Evolutionary conservation across 2,329 filamentous ascomycete species (phyloP), one percentile per base, ranked within the genome.

Genomic region (Penicillium janthinellum): DNA sequence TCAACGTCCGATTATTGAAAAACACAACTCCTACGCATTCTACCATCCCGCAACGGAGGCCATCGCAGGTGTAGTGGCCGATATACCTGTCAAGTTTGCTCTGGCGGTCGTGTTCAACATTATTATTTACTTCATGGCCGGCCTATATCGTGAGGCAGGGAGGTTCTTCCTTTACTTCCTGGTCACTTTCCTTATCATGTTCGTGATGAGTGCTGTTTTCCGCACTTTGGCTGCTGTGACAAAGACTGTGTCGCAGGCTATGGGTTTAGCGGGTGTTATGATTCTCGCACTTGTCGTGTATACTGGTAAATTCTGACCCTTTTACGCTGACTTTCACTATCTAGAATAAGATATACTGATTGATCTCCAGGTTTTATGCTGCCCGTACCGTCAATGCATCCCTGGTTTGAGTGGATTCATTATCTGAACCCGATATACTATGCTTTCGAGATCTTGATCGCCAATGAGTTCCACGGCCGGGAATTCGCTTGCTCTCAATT

Each of bases 161-260:
- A 78, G 87, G 1, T 96, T 95, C 81, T 96, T 96, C 82, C 90
- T 93, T 80, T 96, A 91, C 83, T 77, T 92, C 57, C 81, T 96
- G 53, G 83, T 93, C 70, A 88, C 86, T 1, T 93, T 95, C 78
- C 73, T 84, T 59, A 86, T 87, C 1, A 90, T 90, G 1, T 68
- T 96, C 67, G 82, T 85, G 65, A 95, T 95, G 90, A 92, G 88
- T 57, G 92, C 91, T 84, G 83, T 93, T 64, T 96, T 95, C 84
- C 86, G 91, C 39, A 89, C 86, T 7, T 89, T 95, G 67, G 91
- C 85, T 17, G 89, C 90, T 0, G 78, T 89, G 1, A 92, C 91
- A 3, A 83, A 89, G 56, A 91, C 90, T 0, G 72, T 86, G 2
- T 79, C 80, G 0, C 82, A 86, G 67, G 84, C 84, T 31, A 77